Evolutionary conservation across 106 monocot genomes (phyloP).

Genomic region (Phalaenopsis aphrodite): DNA sequence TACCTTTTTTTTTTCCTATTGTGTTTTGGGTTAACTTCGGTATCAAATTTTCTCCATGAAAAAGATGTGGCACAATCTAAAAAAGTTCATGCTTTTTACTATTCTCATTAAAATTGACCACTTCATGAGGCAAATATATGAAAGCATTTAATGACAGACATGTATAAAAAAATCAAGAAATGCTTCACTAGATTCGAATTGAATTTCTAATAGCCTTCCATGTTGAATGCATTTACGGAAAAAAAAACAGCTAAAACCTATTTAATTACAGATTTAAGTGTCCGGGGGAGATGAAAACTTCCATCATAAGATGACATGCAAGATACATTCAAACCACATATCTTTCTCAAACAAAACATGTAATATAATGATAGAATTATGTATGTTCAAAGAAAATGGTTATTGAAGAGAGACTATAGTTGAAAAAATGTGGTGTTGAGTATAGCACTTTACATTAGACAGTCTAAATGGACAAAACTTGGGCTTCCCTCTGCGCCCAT

Average conservation of each 20-base stretch:
- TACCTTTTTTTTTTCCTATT: too few relatives aligned
- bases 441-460: slow-evolving; percentile 48
- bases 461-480: slow-evolving; percentile 92
- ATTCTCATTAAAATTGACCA: slow-evolving; percentile 1
- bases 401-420: too few relatives aligned
- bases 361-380: background rate
- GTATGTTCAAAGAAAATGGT: background rate
- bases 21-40: too few relatives aligned
- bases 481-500: slow-evolving; percentile 91
- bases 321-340: background rate
- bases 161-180: background rate
- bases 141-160: background rate
- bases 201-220: background rate
- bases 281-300: background rate
- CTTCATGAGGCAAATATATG: background rate
- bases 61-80: too few relatives aligned
- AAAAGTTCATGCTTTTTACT: background rate
- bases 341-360: background rate
- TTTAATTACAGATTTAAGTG: background rate
- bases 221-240: background rate
- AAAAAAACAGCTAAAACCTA: background rate
- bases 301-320: background rate
- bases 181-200: background rate
- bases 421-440: background rate
- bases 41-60: too few relatives aligned